Evolutionary conservation across 2,329 filamentous ascomycete species (phyloP).

Genomic region (Colletotrichum abscissum): DNA sequence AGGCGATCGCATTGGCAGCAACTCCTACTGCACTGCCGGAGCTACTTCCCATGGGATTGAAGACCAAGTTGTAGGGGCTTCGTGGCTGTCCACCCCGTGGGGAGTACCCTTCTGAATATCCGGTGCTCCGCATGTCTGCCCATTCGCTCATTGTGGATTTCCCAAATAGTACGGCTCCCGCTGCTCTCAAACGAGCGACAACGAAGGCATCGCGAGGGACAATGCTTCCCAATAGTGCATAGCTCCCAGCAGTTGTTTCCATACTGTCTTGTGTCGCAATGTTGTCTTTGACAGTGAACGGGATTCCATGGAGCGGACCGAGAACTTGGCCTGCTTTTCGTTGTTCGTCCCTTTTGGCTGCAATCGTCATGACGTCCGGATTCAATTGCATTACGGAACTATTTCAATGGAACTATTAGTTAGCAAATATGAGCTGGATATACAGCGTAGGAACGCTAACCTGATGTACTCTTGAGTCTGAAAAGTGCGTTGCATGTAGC

Average conservation of each 20-base stretch:
- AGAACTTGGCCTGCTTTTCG: constrained; percentile 65
- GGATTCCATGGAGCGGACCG: constrained; percentile 79
- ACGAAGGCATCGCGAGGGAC: constrained; percentile 77
- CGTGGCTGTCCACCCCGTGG: constrained; percentile 71
- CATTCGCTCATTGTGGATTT: constrained; percentile 79
- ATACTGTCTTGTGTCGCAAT: constrained; percentile 76
- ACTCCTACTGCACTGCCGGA: constrained; percentile 75
- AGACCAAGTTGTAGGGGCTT: constrained; percentile 75
- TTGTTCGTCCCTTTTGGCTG: constrained; percentile 69
- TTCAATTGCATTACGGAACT: constrained; percentile 74
- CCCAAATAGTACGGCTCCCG: constrained; percentile 76
- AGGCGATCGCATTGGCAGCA: constrained; percentile 69
- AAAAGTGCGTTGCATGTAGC: constrained; percentile 69
- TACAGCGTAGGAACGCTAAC: constrained; percentile 48
- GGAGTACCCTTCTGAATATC: constrained; percentile 62
- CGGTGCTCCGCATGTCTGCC: constrained; percentile 68
- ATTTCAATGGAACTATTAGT: not conserved
- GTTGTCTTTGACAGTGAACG: constrained; percentile 81
- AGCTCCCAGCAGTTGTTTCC: constrained; percentile 79
- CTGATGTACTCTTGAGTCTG: constrained; percentile 75
- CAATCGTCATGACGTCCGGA: constrained; percentile 74
- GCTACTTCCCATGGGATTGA: constrained; percentile 75
- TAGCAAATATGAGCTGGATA: not conserved
- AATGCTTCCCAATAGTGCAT: constrained; percentile 72
- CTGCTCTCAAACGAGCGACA: constrained; percentile 68